A percentile compares a stretch with the other conserved stretches of the same genome.
These are phyloP conservation scores for Fraxinus ornus DNA, from an alignment of 305 asterid species.

Conservation along the genomic window DNA sequence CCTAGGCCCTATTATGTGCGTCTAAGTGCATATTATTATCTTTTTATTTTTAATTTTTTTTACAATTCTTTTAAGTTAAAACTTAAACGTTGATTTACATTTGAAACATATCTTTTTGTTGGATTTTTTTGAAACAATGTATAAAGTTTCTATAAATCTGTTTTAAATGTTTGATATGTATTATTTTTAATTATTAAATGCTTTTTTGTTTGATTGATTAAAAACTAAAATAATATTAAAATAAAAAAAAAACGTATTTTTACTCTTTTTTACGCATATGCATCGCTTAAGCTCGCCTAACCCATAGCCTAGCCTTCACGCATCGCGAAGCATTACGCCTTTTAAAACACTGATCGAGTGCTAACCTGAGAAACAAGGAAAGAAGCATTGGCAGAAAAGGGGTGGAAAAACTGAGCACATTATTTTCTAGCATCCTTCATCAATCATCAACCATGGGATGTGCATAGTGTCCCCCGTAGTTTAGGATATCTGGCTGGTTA, in stretches of 20 bases:
- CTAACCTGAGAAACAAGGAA: neutral
- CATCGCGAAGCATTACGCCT: neutral
- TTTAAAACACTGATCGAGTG: neutral
- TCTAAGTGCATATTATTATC: neutral
- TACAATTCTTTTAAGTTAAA: neutral
- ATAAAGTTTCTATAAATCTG: too few relatives aligned
- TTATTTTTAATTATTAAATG: neutral
- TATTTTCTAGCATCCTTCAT: neutral
- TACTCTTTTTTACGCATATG: neutral
- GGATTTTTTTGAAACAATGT: too few relatives aligned
- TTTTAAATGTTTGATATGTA: too few relatives aligned
- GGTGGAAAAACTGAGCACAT: neutral
- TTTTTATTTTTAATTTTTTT: too few relatives aligned
- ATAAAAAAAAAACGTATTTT: too few relatives aligned
- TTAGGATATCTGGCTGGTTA: neutral
- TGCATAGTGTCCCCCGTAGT: neutral
- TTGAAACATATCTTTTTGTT: too few relatives aligned
- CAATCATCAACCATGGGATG: conserved; percentile 6
- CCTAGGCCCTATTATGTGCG: neutral
- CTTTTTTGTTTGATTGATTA: neutral
- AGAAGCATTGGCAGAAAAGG: neutral
- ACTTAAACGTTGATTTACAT: neutral
- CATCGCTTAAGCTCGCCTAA: neutral
- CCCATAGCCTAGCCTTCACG: neutral
- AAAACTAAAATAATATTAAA: too few relatives aligned